phyloP scores from a whole-genome alignment of 345 rosid genomes.

The Theobroma cacao region DNA sequence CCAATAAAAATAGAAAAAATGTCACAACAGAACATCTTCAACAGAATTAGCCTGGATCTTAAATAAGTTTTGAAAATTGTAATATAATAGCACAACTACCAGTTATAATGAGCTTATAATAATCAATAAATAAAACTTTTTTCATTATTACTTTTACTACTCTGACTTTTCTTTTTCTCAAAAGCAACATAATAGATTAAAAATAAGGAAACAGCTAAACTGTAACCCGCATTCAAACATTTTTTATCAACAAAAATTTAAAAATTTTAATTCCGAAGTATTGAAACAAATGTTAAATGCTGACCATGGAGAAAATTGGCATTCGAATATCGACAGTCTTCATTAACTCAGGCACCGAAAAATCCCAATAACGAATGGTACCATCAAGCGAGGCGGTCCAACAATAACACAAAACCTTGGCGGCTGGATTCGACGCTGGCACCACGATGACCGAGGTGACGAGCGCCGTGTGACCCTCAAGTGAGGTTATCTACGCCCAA shows the following conservation, averaged over 20 bases:
- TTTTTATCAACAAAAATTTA: neutral
- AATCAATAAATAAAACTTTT: too few relatives aligned
- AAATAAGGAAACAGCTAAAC: neutral
- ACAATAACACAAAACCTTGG: slow-evolving; percentile 59
- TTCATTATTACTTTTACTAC: too few relatives aligned
- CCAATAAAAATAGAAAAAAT: neutral
- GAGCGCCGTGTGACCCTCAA: slow-evolving; percentile 76
- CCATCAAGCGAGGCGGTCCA: slow-evolving; percentile 98
- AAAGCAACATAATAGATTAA: neutral
- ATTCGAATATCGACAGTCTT: slow-evolving; percentile 56
- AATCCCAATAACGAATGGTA: slow-evolving; percentile 88
- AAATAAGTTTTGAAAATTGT: neutral
- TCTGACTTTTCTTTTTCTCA: too few relatives aligned
- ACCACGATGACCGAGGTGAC: slow-evolving; percentile 76
- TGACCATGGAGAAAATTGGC: slow-evolving; percentile 80
- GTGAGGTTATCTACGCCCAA: slow-evolving; percentile 47
- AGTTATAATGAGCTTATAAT: too few relatives aligned
- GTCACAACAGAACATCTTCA: neutral
- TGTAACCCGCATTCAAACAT: neutral
- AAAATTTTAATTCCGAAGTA: neutral
- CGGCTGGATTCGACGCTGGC: slow-evolving; percentile 57
- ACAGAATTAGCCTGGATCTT: neutral
- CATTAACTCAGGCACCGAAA: slow-evolving; percentile 68
- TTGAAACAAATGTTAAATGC: neutral
- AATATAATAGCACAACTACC: too few relatives aligned